These are phyloP conservation scores for Ustilago shanxiensis DNA, from an alignment of 1,284 basidiomycete genomes.

Conservation along the genomic window DNA sequence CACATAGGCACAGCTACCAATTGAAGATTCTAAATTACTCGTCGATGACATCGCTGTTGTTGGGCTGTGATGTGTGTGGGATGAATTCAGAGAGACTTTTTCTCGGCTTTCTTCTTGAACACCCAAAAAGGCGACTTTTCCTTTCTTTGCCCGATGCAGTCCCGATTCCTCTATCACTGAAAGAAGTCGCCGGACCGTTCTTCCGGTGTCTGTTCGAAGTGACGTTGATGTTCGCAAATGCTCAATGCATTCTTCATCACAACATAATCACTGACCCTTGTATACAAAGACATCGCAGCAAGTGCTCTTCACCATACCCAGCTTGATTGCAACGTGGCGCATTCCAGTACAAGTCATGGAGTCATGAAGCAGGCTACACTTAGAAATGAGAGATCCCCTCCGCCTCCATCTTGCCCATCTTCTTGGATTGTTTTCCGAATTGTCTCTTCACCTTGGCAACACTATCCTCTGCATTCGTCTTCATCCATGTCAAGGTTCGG, in stretches of 20 bases:
- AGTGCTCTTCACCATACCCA: background rate
- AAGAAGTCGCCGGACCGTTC: background rate
- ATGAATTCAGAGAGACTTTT: background rate
- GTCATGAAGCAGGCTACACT: conserved; percentile 5
- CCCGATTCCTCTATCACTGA: conserved; percentile 4
- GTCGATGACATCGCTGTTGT: conserved; percentile 9
- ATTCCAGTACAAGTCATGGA: too few relatives aligned
- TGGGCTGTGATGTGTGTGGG: background rate
- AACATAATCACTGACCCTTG: background rate
- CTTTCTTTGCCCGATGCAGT: too few relatives aligned
- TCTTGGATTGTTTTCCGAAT: conserved; percentile 50
- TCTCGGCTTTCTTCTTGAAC: conserved; percentile 9
- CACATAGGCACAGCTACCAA: too few relatives aligned
- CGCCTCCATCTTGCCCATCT: conserved; percentile 62
- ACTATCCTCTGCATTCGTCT: conserved; percentile 59
- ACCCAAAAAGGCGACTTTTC: conserved; percentile 6
- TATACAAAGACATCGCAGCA: background rate
- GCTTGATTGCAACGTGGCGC: too few relatives aligned
- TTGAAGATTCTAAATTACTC: background rate
- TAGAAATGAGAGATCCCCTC: conserved; percentile 65
- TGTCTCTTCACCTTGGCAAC: conserved; percentile 45
- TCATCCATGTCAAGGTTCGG: conserved; percentile 60
- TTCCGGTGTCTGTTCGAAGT: too few relatives aligned
- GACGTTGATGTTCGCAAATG: too few relatives aligned
- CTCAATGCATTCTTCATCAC: background rate